These are phyloP conservation scores for Leonotis leonurus DNA, from an alignment of 257 asterid genomes.

Conservation along the genomic window DNA sequence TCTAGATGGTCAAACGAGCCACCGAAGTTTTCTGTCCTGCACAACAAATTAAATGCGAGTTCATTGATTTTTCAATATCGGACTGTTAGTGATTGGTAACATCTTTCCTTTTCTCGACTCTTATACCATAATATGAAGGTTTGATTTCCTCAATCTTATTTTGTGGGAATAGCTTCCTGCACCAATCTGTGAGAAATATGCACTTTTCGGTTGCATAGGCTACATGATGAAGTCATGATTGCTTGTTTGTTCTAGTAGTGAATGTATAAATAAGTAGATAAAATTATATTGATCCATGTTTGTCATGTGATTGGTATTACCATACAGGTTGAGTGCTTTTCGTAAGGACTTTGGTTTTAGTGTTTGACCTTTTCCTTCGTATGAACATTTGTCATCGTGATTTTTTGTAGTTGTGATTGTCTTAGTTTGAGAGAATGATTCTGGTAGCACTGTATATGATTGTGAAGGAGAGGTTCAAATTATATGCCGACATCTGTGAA, in stretches of 20 bases:
- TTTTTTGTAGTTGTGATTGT: background rate
- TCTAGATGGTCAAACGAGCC: too few relatives aligned
- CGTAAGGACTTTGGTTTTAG: background rate
- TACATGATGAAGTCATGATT: conserved; percentile 16
- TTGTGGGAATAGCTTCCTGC: conserved; percentile 46
- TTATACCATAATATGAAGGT: too few relatives aligned
- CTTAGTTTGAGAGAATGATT: background rate
- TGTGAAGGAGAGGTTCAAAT: too few relatives aligned
- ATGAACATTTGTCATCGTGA: background rate
- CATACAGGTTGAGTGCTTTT: background rate
- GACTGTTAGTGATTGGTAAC: too few relatives aligned
- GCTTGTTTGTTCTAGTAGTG: conserved; percentile 14
- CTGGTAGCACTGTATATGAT: too few relatives aligned
- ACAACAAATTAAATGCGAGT: too few relatives aligned
- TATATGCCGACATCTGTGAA: too few relatives aligned
- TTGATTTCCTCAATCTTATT: too few relatives aligned
- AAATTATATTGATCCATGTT: conserved; percentile 12
- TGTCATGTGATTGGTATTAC: background rate
- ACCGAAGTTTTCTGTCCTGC: too few relatives aligned
- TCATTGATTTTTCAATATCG: too few relatives aligned
- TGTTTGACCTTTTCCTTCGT: background rate
- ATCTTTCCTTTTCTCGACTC: too few relatives aligned
- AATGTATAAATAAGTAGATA: conserved; percentile 28
- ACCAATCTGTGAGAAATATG: conserved; percentile 26
- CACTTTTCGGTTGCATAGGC: conserved; percentile 46